phyloP scores from a whole-genome alignment of 176 grass and related monocot genomes.

The Avena insularis region DNA sequence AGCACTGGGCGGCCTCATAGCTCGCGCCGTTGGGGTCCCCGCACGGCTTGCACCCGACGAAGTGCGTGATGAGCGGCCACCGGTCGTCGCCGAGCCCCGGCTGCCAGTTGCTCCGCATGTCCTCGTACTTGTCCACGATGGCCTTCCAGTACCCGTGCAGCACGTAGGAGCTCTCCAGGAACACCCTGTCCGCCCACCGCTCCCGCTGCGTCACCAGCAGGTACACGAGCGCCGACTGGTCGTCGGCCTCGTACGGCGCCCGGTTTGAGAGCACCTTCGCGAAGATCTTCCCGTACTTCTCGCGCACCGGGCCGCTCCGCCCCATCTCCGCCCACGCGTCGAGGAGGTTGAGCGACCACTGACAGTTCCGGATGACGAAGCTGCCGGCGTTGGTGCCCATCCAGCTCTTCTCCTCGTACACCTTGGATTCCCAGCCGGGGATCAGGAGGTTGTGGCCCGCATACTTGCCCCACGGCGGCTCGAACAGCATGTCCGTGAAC shows the following conservation, averaged over 20 bases:
- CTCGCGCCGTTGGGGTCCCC: constrained; percentile 51
- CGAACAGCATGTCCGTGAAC: constrained; percentile 94
- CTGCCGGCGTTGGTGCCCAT: constrained; percentile 77
- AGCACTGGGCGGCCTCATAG: constrained; percentile 60
- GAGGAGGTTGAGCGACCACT: constrained; percentile 87
- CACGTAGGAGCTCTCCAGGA: constrained; percentile 69
- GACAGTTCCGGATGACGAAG: constrained; percentile 90
- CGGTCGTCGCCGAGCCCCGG: constrained; percentile 66
- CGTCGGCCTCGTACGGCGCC: constrained; percentile 77
- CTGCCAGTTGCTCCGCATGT: constrained; percentile 54
- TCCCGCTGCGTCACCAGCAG: constrained; percentile 66
- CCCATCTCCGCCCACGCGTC: constrained; percentile 86
- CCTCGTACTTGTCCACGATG: constrained; percentile 79
- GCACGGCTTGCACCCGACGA: constrained; percentile 97
- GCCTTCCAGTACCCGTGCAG: constrained; percentile 79
- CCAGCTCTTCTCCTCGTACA: constrained; percentile 68
- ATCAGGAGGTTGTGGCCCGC: constrained; percentile 68
- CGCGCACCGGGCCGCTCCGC: constrained; percentile 54
- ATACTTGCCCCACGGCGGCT: constrained; percentile 74
- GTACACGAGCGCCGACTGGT: constrained; percentile 96
- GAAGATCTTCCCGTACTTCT: constrained; percentile 64
- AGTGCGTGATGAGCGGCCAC: constrained; percentile 95
- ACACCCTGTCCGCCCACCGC: constrained; percentile 61
- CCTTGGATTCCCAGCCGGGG: constrained; percentile 61
- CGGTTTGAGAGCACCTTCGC: constrained; percentile 57